A percentile compares a stretch with the other conserved stretches of the same genome.
These are phyloP conservation scores for Aspergillus sp. DNA, from an alignment of 2,329 filamentous ascomycete species.

Conservation along the genomic window DNA sequence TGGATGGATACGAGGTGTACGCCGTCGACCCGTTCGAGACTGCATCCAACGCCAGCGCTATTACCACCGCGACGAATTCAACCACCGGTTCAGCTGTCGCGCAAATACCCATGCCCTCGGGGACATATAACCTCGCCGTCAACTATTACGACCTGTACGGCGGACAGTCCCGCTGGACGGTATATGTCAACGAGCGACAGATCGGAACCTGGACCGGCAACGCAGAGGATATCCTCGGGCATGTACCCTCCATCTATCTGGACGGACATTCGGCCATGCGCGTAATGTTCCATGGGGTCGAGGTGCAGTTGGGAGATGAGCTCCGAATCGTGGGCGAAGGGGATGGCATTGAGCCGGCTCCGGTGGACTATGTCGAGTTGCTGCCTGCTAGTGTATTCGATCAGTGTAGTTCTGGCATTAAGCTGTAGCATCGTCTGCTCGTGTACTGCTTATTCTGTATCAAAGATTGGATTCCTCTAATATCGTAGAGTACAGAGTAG, in stretches of 20 bases:
- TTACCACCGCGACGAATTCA: conserved; percentile 48
- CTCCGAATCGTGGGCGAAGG: conserved; percentile 51
- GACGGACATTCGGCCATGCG: conserved; percentile 59
- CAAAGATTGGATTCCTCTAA: too few relatives aligned
- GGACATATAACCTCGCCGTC: conserved; percentile 23
- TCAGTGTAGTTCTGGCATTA: conserved; percentile 23
- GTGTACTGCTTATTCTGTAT: neutral
- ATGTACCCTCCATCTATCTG: conserved; percentile 50
- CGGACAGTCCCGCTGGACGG: conserved; percentile 49
- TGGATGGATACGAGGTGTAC: conserved; percentile 50
- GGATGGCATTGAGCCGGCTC: conserved; percentile 55
- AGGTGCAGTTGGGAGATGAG: conserved; percentile 44
- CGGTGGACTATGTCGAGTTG: conserved; percentile 59
- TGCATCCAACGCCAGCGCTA: conserved; percentile 48
- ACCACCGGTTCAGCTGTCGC: conserved; percentile 45
- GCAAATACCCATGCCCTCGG: conserved; percentile 6
- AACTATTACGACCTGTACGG: conserved; percentile 58
- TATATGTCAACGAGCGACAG: conserved; percentile 46
- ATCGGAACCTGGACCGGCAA: conserved; percentile 55
- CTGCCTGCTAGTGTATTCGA: conserved; percentile 52
- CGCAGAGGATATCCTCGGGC: conserved; percentile 44
- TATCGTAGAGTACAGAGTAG: too few relatives aligned
- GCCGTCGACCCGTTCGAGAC: conserved; percentile 51
- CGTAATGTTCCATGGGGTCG: conserved; percentile 49
- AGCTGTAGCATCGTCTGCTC: neutral